These are phyloP conservation scores for Collybia nuda DNA, from an alignment of 768 basidiomycete genomes.

Conservation along the genomic window DNA sequence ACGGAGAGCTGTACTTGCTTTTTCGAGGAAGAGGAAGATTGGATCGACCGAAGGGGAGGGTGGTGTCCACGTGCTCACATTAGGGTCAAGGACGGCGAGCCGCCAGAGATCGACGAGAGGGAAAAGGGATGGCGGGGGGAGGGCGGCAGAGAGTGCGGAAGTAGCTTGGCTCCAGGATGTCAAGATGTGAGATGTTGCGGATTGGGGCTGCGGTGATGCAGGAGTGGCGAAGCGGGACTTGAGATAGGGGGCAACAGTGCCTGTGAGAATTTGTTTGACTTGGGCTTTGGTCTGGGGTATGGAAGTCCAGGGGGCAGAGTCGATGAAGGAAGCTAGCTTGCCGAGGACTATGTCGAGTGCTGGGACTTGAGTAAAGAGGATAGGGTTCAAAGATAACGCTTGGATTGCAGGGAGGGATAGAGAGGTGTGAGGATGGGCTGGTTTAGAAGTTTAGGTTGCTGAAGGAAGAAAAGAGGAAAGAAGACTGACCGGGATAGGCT, in stretches of 20 bases:
- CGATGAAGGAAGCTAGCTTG: constrained; percentile 67
- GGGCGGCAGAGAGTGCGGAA: constrained; percentile 35
- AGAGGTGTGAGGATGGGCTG: constrained; percentile 76
- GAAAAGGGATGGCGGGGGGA: constrained; percentile 64
- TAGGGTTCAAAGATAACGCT: constrained; percentile 67
- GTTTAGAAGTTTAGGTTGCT: neutral
- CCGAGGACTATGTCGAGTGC: constrained; percentile 58
- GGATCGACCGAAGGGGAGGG: constrained; percentile 36
- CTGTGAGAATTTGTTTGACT: constrained; percentile 50
- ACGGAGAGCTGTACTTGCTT: constrained; percentile 17
- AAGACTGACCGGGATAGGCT: constrained; percentile 74
- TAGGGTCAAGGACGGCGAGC: constrained; percentile 66
- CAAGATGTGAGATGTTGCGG: constrained; percentile 39
- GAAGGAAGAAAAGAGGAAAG: neutral
- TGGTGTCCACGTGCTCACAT: constrained; percentile 52
- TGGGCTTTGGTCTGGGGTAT: constrained; percentile 28
- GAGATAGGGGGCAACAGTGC: constrained; percentile 60
- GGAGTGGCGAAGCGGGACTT: constrained; percentile 50
- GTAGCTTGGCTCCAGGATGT: constrained; percentile 50
- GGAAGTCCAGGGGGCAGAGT: constrained; percentile 39
- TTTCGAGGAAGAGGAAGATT: constrained; percentile 44
- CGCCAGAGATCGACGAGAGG: constrained; percentile 85
- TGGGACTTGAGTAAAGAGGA: constrained; percentile 74
- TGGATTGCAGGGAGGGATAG: constrained; percentile 60
- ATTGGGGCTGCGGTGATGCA: constrained; percentile 17